A percentile compares a stretch with the other conserved stretches of the same genome.
Evolutionary conservation across 345 rosid genomes (phyloP).

Genomic region (Salix dunnii): DNA sequence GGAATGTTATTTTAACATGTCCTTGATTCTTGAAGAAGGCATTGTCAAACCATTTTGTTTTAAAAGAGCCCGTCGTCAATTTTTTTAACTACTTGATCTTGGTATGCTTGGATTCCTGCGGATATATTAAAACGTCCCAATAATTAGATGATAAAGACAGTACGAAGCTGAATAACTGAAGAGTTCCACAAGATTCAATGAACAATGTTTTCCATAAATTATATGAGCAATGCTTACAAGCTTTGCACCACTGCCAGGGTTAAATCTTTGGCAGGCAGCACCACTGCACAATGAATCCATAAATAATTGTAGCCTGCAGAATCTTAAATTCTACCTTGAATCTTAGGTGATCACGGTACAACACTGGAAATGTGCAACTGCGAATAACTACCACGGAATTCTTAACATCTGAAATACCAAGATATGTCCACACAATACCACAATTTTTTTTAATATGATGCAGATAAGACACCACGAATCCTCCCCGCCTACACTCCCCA

Average conservation of each 20-base stretch:
- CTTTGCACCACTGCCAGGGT: too few species aligned
- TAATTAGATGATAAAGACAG: background rate
- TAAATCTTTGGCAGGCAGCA: too few species aligned
- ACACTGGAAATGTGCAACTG: background rate
- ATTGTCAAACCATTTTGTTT: background rate
- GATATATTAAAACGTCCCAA: background rate
- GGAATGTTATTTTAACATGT: background rate
- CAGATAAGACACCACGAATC: slow-evolving; percentile 7
- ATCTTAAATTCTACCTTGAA: background rate
- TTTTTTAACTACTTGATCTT: background rate
- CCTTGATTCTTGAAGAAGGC: background rate
- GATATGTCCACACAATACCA: slow-evolving; percentile 3
- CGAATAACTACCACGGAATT: background rate
- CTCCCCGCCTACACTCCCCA: slow-evolving; percentile 10
- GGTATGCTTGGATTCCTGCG: background rate
- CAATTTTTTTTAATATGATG: slow-evolving; percentile 16
- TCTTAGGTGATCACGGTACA: background rate
- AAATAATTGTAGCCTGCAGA: background rate
- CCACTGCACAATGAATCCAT: background rate
- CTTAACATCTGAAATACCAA: background rate
- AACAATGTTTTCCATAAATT: too few species aligned
- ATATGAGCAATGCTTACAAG: too few species aligned
- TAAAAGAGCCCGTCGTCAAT: background rate
- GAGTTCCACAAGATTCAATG: background rate
- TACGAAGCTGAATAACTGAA: background rate